phyloP scores from a whole-genome alignment of 345 rosid genomes.

The Salix viminalis region DNA sequence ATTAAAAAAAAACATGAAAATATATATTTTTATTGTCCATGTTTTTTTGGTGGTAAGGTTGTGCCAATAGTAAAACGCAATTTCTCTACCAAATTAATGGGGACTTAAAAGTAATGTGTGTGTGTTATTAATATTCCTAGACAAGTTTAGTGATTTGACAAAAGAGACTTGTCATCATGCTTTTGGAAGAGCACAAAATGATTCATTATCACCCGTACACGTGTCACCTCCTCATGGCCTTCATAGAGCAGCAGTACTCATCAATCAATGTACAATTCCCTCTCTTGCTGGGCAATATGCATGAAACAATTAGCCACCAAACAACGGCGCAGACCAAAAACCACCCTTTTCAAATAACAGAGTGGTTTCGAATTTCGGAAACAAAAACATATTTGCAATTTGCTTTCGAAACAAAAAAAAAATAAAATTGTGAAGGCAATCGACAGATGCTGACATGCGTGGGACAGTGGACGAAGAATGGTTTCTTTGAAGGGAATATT shows the following conservation, averaged over 20 bases:
- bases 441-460: neutral
- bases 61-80: no score
- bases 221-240: conserved; percentile 1
- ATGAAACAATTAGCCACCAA: conserved; percentile 1
- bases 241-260: neutral
- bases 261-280: neutral
- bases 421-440: neutral
- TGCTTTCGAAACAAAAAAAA: no score
- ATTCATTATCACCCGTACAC: conserved; percentile 13
- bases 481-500: neutral
- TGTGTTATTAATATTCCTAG: neutral
- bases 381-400: neutral
- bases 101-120: no score
- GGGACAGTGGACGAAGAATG: neutral
- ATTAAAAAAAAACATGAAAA: no score
- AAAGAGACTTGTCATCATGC: conserved; percentile 32
- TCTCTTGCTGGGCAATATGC: neutral
- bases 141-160: conserved; percentile 18
- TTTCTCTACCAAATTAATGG: no score
- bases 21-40: no score
- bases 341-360: conserved; percentile 7
- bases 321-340: conserved; percentile 34
- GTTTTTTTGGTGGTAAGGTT: no score
- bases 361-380: conserved; percentile 20
- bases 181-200: conserved; percentile 27